These are phyloP conservation scores for Pichia sp. DNA, from an alignment of 1,139 yeast species.

Conservation along the genomic window DNA sequence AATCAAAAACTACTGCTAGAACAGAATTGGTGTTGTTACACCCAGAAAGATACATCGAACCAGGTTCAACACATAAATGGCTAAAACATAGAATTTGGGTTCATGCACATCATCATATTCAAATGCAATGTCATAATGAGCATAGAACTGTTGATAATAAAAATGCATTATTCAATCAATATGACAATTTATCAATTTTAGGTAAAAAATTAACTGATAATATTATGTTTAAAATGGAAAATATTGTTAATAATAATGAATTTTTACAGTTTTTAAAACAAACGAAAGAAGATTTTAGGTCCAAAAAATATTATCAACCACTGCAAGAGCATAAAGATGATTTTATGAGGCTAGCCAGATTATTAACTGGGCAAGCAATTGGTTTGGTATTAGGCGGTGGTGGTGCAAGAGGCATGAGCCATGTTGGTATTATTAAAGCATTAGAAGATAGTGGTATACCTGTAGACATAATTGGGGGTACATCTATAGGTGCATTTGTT, in stretches of 20 bases:
- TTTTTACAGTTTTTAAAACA: constrained; percentile 24
- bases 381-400: constrained; percentile 97
- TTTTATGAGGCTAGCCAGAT: constrained; percentile 80
- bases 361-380: constrained; percentile 86
- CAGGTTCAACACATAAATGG: constrained; percentile 86
- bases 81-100: constrained; percentile 83
- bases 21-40: constrained; percentile 84
- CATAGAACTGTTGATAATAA: constrained; percentile 11
- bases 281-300: constrained; percentile 22
- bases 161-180: constrained; percentile 6
- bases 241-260: constrained; percentile 27
- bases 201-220: constrained; percentile 23
- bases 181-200: constrained; percentile 16
- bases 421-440: constrained; percentile 86
- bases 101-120: constrained; percentile 88
- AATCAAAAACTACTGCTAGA: constrained; percentile 77
- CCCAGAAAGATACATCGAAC: constrained; percentile 71
- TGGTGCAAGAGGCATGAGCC: constrained; percentile 93
- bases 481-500: constrained; percentile 91
- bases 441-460: constrained; percentile 94
- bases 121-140: constrained; percentile 35
- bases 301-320: constrained; percentile 36
- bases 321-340: constrained; percentile 72
- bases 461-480: constrained; percentile 90
- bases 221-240: constrained; percentile 24